Evolutionary conservation across 176 grass and related monocot species (phyloP).

Genomic region (Rhipidocladum racemiflorum): DNA sequence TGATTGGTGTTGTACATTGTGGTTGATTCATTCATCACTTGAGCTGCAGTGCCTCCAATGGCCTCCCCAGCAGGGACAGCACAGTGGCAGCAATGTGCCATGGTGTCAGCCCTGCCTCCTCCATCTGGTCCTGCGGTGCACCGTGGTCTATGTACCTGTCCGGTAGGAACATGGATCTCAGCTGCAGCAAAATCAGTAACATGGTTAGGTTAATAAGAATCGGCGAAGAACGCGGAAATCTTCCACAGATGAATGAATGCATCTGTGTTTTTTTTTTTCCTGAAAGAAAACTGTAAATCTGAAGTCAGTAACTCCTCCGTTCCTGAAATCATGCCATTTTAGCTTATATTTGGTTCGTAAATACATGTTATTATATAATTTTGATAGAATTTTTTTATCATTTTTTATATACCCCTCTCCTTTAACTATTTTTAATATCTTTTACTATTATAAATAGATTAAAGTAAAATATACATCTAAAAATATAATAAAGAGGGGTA

Average conservation of each 20-base stretch:
- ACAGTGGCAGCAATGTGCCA: constrained; percentile 75
- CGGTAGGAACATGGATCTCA: constrained; percentile 87
- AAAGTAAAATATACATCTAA: no score
- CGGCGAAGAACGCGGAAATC: not conserved
- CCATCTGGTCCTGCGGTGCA: constrained; percentile 68
- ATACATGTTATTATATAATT: no score
- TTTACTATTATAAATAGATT: no score
- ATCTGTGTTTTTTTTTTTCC: not conserved
- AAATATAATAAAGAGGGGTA: no score
- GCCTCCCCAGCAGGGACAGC: constrained; percentile 71
- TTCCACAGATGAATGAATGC: not conserved
- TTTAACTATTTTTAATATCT: no score
- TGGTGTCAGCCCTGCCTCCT: constrained; percentile 78
- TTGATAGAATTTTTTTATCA: no score
- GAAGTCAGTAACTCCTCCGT: no score
- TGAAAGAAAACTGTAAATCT: not conserved
- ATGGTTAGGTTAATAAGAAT: not conserved
- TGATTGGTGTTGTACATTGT: not conserved
- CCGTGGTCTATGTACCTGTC: constrained; percentile 93
- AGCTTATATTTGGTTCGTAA: no score
- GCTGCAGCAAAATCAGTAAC: constrained; percentile 39
- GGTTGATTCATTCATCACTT: constrained; percentile 34
- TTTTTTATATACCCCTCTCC: no score
- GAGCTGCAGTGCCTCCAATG: constrained; percentile 66
- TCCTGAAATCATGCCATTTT: no score